Evolutionary conservation across 305 asterid genomes (phyloP), one percentile per base, ranked within the genome.

Genomic region (Lippia alba): DNA sequence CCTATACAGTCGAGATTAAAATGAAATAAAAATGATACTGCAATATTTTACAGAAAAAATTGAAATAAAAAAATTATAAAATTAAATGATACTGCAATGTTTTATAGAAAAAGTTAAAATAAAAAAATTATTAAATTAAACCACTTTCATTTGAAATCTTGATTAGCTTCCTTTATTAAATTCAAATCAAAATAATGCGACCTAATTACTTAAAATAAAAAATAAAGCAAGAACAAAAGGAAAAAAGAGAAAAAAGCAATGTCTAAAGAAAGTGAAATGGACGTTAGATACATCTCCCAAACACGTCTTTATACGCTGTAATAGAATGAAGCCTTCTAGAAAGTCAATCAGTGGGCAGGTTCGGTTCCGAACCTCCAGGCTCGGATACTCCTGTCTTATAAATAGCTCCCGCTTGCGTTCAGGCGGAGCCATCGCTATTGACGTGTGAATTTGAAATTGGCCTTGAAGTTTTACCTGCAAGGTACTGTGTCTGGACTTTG

Each of bases 261-360:
- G 11, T 24, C 11, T 30, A n/a, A 30, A 66, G 5, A 65, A 40
- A 11, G 40, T 3, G 20, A 46, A 63, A 63, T 12, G 40, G 20
- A 24, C 30, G 20, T 34, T 24, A 17, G 64, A 45, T 51, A 33
- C 57, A 57, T 46, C 48, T 56, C 34, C 71, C 67, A 72, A 76
- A 63, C 74, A 49, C 39, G 33, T 10, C 53, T 12, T 45, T 32
- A 7, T 7, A 51, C 12, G n/a, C 4, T 4, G 56, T 16, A 14
- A 30, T 6, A 50, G 6, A 20, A 6, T 4, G 15, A 56, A 33
- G 50, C 62, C 74, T 64, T 78, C 75, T 67, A 34, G 73, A 66
- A 74, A 75, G 89, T 85, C 91, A 89, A 89, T 82, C 84, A 80
- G 73, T 79, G 87, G 53, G 78, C 70, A 70, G 96, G 81, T 72